These are phyloP conservation scores for Plasmopara muralis DNA, from an alignment of 352 stramenopile species.

Conservation along the genomic window DNA sequence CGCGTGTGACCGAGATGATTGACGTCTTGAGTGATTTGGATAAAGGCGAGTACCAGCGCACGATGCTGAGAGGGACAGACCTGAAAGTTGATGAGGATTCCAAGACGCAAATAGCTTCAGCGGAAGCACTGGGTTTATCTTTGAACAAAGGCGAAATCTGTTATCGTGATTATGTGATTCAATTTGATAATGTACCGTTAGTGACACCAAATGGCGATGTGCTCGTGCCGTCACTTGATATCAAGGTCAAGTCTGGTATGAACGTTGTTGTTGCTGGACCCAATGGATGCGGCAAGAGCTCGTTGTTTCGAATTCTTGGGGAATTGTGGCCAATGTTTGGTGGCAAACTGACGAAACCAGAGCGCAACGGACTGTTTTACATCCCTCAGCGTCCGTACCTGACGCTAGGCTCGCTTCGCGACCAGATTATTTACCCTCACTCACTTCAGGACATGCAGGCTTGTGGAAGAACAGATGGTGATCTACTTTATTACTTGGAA, in stretches of 20 bases:
- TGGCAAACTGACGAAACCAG: constrained; percentile 68
- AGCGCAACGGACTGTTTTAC: constrained; percentile 85
- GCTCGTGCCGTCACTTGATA: constrained; percentile 71
- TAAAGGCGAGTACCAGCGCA: constrained; percentile 59
- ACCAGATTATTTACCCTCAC: constrained; percentile 88
- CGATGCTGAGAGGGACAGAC: constrained; percentile 52
- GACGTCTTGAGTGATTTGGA: constrained; percentile 65
- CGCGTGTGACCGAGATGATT: constrained; percentile 76
- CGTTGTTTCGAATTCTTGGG: constrained; percentile 82
- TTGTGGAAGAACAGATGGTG: constrained; percentile 43
- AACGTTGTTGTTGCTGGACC: constrained; percentile 83
- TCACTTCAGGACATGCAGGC: constrained; percentile 58
- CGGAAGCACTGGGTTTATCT: constrained; percentile 43
- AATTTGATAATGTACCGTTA: constrained; percentile 85
- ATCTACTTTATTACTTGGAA: constrained; percentile 65
- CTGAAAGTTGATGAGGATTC: constrained; percentile 21
- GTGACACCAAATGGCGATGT: constrained; percentile 86
- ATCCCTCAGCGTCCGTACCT: constrained; percentile 87
- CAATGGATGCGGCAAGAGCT: constrained; percentile 85
- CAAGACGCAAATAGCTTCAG: constrained; percentile 27
- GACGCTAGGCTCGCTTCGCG: constrained; percentile 76
- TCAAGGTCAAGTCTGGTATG: constrained; percentile 84
- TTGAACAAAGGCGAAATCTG: constrained; percentile 53
- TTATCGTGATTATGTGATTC: constrained; percentile 68
- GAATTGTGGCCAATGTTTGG: constrained; percentile 85